A percentile compares a stretch with the other conserved stretches of the same genome.
Conservation (phyloP, 257 asterid species). For the Jaltomata sinuosa region DNA sequence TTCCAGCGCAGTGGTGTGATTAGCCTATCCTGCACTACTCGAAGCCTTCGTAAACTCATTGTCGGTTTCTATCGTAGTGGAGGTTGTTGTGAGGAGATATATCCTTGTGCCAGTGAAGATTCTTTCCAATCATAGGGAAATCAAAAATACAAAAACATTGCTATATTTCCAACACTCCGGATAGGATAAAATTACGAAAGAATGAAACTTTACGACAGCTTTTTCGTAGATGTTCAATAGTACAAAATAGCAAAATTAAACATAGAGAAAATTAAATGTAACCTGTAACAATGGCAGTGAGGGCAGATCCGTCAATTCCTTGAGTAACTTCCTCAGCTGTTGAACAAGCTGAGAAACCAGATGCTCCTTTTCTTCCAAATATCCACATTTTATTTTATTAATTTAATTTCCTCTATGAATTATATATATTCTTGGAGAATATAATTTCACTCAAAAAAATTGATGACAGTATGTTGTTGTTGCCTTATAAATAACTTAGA, state of each 20-base stretch:
- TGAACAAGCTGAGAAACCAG: constrained; percentile 51
- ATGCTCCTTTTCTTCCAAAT: constrained; percentile 40
- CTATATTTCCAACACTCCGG: too few species aligned
- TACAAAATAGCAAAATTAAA: background rate
- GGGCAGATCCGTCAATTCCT: constrained; percentile 44
- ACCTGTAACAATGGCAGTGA: constrained; percentile 65
- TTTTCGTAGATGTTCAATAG: background rate
- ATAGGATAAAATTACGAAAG: too few species aligned
- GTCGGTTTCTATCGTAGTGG: too few species aligned
- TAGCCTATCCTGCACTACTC: too few species aligned
- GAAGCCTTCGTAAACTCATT: too few species aligned
- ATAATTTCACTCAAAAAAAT: background rate
- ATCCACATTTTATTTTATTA: constrained; percentile 33
- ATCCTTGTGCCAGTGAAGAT: too few species aligned
- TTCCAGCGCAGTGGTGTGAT: too few species aligned
- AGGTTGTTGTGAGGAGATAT: too few species aligned
- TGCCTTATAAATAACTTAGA: too few species aligned
- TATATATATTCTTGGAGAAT: background rate
- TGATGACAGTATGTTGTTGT: background rate
- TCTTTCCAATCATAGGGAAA: too few species aligned
- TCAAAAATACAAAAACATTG: too few species aligned
- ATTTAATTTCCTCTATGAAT: background rate
- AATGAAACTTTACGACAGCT: background rate
- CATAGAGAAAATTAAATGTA: background rate
- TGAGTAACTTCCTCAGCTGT: constrained; percentile 50